These are phyloP conservation scores for Pichia exigua DNA, from an alignment of 805 yeast species.

Conservation along the genomic window DNA sequence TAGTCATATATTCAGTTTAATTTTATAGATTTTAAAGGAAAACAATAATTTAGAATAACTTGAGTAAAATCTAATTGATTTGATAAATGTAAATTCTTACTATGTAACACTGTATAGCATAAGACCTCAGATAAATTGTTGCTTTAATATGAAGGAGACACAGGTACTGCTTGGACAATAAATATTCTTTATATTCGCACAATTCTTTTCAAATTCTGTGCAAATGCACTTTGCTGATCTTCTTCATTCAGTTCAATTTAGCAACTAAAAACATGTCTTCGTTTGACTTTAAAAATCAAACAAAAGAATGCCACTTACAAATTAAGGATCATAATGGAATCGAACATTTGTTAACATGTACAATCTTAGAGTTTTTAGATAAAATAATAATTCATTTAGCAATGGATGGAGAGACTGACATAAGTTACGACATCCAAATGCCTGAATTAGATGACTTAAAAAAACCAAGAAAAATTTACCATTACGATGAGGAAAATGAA, in stretches of 20 bases:
- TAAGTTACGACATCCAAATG: slow-evolving; percentile 38
- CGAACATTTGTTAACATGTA: slow-evolving; percentile 16
- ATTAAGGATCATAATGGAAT: slow-evolving; percentile 2
- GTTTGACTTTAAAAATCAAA: slow-evolving; percentile 6
- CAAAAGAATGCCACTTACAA: slow-evolving; percentile 9
- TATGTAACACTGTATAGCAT: no score
- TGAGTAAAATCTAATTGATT: neutral
- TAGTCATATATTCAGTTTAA: neutral
- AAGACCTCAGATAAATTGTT: no score
- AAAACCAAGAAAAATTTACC: slow-evolving; percentile 12
- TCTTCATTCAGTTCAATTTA: neutral
- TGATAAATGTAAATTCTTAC: no score
- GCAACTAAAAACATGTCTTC: neutral
- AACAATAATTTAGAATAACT: neutral
- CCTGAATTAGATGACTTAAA: slow-evolving; percentile 14
- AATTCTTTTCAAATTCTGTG: neutral
- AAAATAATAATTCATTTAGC: slow-evolving; percentile 34
- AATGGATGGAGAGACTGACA: slow-evolving; percentile 39
- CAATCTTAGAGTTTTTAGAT: slow-evolving; percentile 29
- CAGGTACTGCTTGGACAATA: no score
- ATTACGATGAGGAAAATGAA: slow-evolving; percentile 2
- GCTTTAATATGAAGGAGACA: no score
- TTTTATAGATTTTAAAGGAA: neutral
- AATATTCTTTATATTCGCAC: neutral
- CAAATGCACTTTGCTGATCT: neutral